phyloP scores from a whole-genome alignment of 306 rosid species.

The Notholithocarpus densiflorus region DNA sequence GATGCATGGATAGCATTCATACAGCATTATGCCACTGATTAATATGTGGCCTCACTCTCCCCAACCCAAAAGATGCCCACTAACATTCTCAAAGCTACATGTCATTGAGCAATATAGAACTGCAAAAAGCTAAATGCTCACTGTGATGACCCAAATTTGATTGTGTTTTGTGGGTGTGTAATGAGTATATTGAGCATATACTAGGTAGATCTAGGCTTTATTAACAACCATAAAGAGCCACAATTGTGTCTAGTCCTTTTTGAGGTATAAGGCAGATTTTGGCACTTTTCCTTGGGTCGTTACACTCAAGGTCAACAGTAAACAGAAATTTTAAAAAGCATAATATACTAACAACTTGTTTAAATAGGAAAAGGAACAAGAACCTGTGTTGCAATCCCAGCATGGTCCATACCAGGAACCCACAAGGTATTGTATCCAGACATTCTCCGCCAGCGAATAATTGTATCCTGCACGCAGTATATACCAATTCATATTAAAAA shows the following conservation, averaged over 20 bases:
- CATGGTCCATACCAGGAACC: slow-evolving; percentile 99
- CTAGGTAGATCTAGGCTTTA: too few relatives aligned
- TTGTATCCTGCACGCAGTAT: slow-evolving; percentile 67
- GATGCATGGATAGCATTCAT: background rate
- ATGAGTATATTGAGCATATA: too few relatives aligned
- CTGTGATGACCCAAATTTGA: too few relatives aligned
- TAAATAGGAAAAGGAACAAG: slow-evolving; percentile 6
- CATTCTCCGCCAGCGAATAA: slow-evolving; percentile 93
- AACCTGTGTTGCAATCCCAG: slow-evolving; percentile 99
- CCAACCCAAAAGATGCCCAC: background rate
- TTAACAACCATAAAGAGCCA: too few relatives aligned
- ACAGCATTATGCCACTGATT: background rate
- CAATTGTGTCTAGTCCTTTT: too few relatives aligned
- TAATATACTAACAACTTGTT: background rate
- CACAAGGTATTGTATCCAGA: slow-evolving; percentile 86
- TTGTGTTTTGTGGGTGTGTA: too few relatives aligned
- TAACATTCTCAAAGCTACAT: background rate
- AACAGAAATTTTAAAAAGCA: background rate
- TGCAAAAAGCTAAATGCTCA: background rate
- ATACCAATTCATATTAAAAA: slow-evolving; percentile 1
- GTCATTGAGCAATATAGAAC: background rate
- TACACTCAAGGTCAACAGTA: background rate
- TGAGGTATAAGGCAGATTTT: too few relatives aligned
- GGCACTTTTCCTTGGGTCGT: too few relatives aligned
- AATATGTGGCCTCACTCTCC: background rate